Percentiles rank a stretch among this genome's conserved stretches.
Conservation (phyloP, 2,329 filamentous ascomycete species). For the Diaporthe eres region DNA sequence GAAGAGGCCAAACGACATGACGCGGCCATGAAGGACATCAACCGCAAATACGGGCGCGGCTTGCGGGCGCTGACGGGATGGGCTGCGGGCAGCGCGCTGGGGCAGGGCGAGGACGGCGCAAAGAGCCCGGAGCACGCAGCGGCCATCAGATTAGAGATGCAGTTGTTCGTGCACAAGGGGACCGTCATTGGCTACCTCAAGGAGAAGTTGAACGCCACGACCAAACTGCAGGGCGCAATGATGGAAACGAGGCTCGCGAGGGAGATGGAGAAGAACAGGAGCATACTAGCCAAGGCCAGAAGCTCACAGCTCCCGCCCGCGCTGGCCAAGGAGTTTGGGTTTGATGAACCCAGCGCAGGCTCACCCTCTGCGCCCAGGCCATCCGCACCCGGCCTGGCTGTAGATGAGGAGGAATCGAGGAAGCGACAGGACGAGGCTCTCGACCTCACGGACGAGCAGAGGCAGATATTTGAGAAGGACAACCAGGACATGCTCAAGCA, state of each 20-base stretch:
- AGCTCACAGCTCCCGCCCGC: slow-evolving; percentile 48
- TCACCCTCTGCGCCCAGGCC: slow-evolving; percentile 17
- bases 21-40: slow-evolving; percentile 78
- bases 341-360: slow-evolving; percentile 8
- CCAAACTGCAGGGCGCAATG: slow-evolving; percentile 87
- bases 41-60: slow-evolving; percentile 77
- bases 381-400: slow-evolving; percentile 21
- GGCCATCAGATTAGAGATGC: slow-evolving; percentile 79
- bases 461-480: slow-evolving; percentile 93
- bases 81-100: slow-evolving; percentile 74
- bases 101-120: slow-evolving; percentile 51
- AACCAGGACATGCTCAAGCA: slow-evolving; percentile 94
- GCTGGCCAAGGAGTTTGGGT: slow-evolving; percentile 44
- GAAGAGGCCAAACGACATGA: slow-evolving; percentile 87
- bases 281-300: slow-evolving; percentile 80
- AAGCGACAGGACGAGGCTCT: slow-evolving; percentile 52
- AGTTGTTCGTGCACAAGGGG: slow-evolving; percentile 80
- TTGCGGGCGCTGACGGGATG: slow-evolving; percentile 74
- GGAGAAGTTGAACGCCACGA: slow-evolving; percentile 81
- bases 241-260: slow-evolving; percentile 90
- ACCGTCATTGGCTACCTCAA: slow-evolving; percentile 87
- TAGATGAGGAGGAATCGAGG: slow-evolving; percentile 44
- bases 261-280: slow-evolving; percentile 91
- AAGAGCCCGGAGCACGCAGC: slow-evolving; percentile 75
- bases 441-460: slow-evolving; percentile 84